Base-by-base conservation (phyloP, 371 early-diverging fungal species). In the Apophysomyces trapeziformis region DNA sequence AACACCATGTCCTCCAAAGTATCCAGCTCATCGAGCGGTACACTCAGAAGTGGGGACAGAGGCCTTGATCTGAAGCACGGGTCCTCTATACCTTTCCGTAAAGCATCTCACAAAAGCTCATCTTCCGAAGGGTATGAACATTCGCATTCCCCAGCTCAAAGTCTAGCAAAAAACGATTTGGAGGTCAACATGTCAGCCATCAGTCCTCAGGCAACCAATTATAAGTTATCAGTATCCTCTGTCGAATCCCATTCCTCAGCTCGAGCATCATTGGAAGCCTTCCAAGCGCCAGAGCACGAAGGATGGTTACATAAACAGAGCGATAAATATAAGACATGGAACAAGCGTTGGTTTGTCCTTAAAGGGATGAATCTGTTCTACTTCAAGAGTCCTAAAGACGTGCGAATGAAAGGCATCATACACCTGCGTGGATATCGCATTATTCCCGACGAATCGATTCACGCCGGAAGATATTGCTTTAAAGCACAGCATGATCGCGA, bases 241-340 rank as follows among this genome's bases (percentile, higher is more conserved):
- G 63, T 74, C 43, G 74, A 79, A 32, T 65, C 70, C 4, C 60
- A 57, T 44, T 7, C 58, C 5, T 5, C 61, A 14, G 14, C 44
- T 6, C 32, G 45, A 66, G 16, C 63, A 5, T 18, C 58, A 1
- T 58, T 50, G 60, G 74, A 75, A 21, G 65, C 72, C 11, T 75
- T 71, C 37, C 73, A 75, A 60, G 72, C 74, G 21, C 80, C 80
- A 36, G 77, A 77, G 57, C 80, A 80, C 58, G 85, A 87, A 66
- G 89, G 89, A 11, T 89, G 85, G 83, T 68, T 90, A 26, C 84
- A 87, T 68, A 89, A 89, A 66, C 87, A 88, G 63, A 84, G 87
- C 5, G 88, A 87, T 57, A 83, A 82, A 37, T 89, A 88, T 68
- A 85, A 85, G 39, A 84, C 84, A 1, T 90, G 89, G 89, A 89